Base-by-base conservation (phyloP, 2,329 filamentous ascomycete genomes). In the Nannizziopsis arthrosporioides region DNA sequence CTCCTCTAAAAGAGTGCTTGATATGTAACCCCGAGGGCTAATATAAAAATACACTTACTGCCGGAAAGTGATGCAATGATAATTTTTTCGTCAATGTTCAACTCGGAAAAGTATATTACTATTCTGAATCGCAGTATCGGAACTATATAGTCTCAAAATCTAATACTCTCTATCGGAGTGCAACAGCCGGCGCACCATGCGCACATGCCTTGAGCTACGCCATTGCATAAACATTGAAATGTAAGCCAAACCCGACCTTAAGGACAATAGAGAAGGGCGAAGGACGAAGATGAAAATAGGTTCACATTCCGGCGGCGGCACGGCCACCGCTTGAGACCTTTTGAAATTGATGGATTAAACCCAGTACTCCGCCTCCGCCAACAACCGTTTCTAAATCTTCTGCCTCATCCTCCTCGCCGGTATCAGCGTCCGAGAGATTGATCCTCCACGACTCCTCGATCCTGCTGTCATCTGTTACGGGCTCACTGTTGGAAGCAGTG, bases 321-420 rank as follows among this genome's bases (percentile, higher is more conserved):
- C 65, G 58, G n/a, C 63, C 63, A 43, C 67, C 64, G 39, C 63
- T 62, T 42, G 63, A 65, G 34, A 76, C 78, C 63, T 77, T 79
- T 53, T 80, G 77, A 57, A 83, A 83, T 57, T 84, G 78, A 59
- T 81, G 77, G 49, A 84, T 69, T 55, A 84, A 62, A 7, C 80
- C 80, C 50, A 84, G 62, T 4, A 84, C 80, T 1, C 80, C 80
- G 1, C 70, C 73, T 3, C 73, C 72, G 0, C 67, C 68, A 22
- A 63, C 63, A 27, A 70, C 61, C 7, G 63, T 67, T 14, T 73
- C 68, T 6, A 73, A 69, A 44, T 71, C 68, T 27, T 72, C 71
- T 7, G 65, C 67, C 12, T 71, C 71, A 3, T 73, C 73, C 2
- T 63, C 69, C 17, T 68, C 70, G 17, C 69, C 65, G 2, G 59